Percentiles rank a stretch among this genome's conserved stretches.
Conservation (phyloP, 2,329 filamentous ascomycete genomes). For the Trematosphaeria pertusa region DNA sequence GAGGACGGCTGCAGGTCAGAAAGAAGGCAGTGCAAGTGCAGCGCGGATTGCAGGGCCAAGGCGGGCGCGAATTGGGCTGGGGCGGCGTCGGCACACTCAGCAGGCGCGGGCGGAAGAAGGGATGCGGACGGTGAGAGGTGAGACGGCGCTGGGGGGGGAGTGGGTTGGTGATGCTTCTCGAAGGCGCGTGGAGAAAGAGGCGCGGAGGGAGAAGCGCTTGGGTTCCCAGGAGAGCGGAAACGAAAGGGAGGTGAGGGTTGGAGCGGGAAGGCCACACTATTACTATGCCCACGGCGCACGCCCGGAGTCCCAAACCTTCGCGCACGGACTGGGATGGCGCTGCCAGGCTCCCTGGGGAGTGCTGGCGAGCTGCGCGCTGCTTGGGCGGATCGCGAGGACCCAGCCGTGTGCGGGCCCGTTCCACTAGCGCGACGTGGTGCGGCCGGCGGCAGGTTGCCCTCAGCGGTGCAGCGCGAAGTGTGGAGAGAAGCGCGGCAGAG, state of each 20-base stretch:
- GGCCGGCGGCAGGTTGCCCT: too few species aligned
- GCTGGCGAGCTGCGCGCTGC: constrained; percentile 32
- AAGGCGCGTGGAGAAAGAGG: constrained; percentile 25
- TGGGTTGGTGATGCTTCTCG: constrained; percentile 27
- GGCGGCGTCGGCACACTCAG: constrained; percentile 9
- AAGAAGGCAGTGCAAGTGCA: constrained; percentile 23
- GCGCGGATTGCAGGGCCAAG: constrained; percentile 16
- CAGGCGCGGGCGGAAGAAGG: constrained; percentile 1
- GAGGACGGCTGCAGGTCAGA: constrained; percentile 42
- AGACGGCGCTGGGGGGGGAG: constrained; percentile 1
- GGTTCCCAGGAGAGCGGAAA: constrained; percentile 41
- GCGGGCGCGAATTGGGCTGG: constrained; percentile 7
- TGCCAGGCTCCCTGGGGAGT: constrained; percentile 10
- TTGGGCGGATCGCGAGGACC: constrained; percentile 24
- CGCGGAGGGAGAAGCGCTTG: constrained; percentile 35
- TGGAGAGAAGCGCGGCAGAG: too few species aligned
- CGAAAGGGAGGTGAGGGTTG: constrained; percentile 44
- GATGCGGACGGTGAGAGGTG: constrained; percentile 1
- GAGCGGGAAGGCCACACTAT: constrained; percentile 38
- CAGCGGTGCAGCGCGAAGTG: too few species aligned
- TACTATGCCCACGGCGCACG: constrained; percentile 33
- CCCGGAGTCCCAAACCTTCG: constrained; percentile 26
- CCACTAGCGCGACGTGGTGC: too few species aligned
- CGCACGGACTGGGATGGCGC: constrained; percentile 32
- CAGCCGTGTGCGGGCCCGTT: constrained; percentile 27